Base-by-base conservation (phyloP, 192 early-diverging fungal genomes). In the Rhizophagus clarus region DNA sequence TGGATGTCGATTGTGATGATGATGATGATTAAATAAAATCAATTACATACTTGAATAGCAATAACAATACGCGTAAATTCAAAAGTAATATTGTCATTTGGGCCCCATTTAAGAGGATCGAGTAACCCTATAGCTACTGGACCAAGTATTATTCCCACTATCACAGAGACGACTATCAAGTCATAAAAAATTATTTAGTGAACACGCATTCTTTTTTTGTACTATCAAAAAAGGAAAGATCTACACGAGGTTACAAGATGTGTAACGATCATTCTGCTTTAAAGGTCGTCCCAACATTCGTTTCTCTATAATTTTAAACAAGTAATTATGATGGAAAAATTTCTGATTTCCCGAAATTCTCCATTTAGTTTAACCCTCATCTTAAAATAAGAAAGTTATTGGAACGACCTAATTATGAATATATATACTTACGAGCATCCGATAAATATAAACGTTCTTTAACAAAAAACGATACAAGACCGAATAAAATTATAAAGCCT, bases 101-200 rank as follows among this genome's bases (percentile, higher is more conserved):
- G 76, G 49, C 81, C 68, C 91, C 91, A 91, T 0, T 78, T 77
- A 14, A 76, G 66, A 4, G 96, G 94, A 81, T 97, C 84, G 68
- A 97, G 83, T 80, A 93, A 87, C 61, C 92, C 90, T 40, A 92
- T 82, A 15, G 84, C 94, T 29, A 89, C 79, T 0, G 95, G 95
- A 32, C 97, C 96, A 72, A 95, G 83, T n/a, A 94, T 84, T 26
- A 99, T 94, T 4, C 97, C 97, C 69, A 95, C 88, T 15, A 94
- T 81, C 26, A 91, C 93, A 10, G 97, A 91, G 0, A 99, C 92
- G 42, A 98, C 90, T 91, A 75, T 47, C 32, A 45, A 80, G 22
- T n/a, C 3, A 34, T 15, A 62, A 24, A n/a, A 60, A 61, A 61
- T 60, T 71, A 71, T 40, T n/a, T 72, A 22, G 2, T 28, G 22